Conservation (phyloP, 805 yeast genomes). For the Starmerella bombi region DNA sequence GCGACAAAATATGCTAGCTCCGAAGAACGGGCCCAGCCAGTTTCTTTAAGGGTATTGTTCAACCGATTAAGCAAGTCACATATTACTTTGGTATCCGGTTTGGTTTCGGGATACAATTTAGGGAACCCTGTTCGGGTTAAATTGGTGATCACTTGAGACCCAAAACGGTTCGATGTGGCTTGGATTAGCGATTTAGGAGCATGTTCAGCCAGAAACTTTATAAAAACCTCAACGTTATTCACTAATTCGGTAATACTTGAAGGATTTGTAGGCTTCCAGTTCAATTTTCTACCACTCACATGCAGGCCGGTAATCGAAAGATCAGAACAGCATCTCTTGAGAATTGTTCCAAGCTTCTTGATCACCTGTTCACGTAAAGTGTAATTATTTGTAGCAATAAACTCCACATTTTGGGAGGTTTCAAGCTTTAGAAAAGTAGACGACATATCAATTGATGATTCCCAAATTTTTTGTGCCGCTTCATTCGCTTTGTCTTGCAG, state of each 20-base stretch:
- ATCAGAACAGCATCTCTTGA: not conserved
- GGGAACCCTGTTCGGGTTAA: conserved; percentile 11
- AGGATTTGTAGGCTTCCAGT: not conserved
- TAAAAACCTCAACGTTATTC: not conserved
- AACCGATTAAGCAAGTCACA: conserved; percentile 6
- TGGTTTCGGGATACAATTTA: conserved; percentile 1
- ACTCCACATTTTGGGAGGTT: not conserved
- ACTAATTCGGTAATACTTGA: not conserved
- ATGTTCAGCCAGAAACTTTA: not conserved
- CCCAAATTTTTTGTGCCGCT: not conserved
- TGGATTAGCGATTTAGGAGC: not conserved
- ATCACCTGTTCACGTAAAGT: not conserved
- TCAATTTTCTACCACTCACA: not conserved
- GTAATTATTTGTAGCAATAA: not conserved
- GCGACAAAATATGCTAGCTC: conserved; percentile 10
- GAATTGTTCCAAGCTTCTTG: not conserved
- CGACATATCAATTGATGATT: not conserved
- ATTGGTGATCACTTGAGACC: conserved; percentile 5
- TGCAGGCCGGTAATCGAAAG: not conserved
- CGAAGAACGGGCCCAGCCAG: conserved; percentile 6
- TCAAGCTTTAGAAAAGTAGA: not conserved
- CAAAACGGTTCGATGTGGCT: conserved; percentile 6
- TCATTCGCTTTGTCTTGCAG: not conserved
- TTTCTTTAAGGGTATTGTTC: conserved; percentile 3
- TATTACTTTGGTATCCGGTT: conserved; percentile 6